Evolutionary conservation across 208 protist species (phyloP).

Genomic region (Leishmania lainsoni): DNA sequence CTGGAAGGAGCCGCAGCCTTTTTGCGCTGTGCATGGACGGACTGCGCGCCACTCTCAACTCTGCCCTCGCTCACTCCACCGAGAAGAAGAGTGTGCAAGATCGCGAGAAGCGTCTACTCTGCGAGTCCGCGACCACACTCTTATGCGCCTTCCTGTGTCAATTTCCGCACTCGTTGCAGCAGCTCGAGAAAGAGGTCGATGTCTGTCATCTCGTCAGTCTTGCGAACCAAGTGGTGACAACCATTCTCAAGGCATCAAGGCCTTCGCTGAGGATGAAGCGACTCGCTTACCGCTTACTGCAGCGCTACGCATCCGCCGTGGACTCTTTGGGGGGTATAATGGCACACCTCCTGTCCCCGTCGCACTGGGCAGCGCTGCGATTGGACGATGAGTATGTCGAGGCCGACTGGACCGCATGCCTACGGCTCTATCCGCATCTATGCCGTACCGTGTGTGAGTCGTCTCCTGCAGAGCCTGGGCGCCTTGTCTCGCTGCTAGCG

Average conservation of each 20-base stretch:
- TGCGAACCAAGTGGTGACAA: conserved; percentile 12
- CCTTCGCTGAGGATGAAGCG: conserved; percentile 25
- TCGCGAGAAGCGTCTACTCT: conserved; percentile 17
- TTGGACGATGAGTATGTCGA: conserved; percentile 15
- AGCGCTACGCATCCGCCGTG: conserved; percentile 31
- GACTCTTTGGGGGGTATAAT: conserved; percentile 10
- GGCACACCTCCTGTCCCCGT: conserved; percentile 16
- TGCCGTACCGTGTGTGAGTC: conserved; percentile 4
- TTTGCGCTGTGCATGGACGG: conserved; percentile 25
- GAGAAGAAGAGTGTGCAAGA: not conserved
- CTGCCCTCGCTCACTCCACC: not conserved
- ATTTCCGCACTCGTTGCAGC: conserved; percentile 32
- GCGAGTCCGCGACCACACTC: conserved; percentile 23
- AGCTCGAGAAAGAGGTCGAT: conserved; percentile 12
- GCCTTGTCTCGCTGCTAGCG: conserved; percentile 9
- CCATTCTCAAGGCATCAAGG: conserved; percentile 2
- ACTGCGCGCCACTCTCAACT: conserved; percentile 8
- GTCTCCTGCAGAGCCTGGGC: conserved; percentile 4
- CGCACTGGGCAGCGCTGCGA: conserved; percentile 13
- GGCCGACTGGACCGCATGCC: conserved; percentile 1
- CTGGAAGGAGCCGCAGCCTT: not conserved
- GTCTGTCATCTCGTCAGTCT: conserved; percentile 10
- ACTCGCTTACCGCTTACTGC: conserved; percentile 16
- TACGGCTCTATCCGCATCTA: conserved; percentile 21
- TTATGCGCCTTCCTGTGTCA: conserved; percentile 28